A percentile compares a stretch with the other conserved stretches of the same genome.
These are phyloP conservation scores for Pittosporum tobira DNA, from an alignment of 129 eudicot genomes.

Conservation along the genomic window DNA sequence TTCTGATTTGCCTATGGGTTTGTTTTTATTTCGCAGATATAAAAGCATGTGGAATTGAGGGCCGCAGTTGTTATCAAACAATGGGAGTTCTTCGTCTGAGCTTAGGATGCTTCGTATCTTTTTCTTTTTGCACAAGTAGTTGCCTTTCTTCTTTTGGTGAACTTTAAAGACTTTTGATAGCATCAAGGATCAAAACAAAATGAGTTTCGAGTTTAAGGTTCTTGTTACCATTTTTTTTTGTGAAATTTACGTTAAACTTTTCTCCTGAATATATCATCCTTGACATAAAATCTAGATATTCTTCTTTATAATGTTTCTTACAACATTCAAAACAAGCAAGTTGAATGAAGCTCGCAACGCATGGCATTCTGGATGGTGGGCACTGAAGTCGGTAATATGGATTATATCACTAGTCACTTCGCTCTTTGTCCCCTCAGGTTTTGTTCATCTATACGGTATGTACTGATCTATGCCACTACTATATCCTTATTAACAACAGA, in stretches of 20 bases:
- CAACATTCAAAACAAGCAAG: conserved; percentile 60
- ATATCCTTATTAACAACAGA: neutral
- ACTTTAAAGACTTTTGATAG: neutral
- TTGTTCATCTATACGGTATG: conserved; percentile 72
- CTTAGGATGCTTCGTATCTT: conserved; percentile 92
- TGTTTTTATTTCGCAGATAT: conserved; percentile 40
- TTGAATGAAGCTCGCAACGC: conserved; percentile 39
- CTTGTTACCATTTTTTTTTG: too few relatives aligned
- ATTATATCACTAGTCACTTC: conserved; percentile 45
- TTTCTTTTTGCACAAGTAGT: neutral
- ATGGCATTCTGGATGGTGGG: conserved; percentile 97
- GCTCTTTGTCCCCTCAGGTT: conserved; percentile 69
- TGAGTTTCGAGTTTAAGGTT: neutral
- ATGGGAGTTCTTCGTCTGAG: conserved; percentile 96
- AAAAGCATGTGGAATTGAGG: conserved; percentile 54
- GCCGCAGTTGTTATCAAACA: conserved; percentile 60
- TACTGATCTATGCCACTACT: neutral
- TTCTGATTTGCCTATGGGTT: neutral
- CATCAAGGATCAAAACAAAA: neutral
- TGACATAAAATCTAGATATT: conserved; percentile 57
- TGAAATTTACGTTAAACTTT: neutral
- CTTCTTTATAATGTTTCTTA: conserved; percentile 66
- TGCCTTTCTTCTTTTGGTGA: neutral
- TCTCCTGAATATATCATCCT: conserved; percentile 23
- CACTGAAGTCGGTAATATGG: conserved; percentile 42